Percentiles rank a stretch among this genome's conserved stretches.
These are phyloP conservation scores for Durusdinium trenchii DNA, from an alignment of 73 alveolate species.

Conservation along the genomic window DNA sequence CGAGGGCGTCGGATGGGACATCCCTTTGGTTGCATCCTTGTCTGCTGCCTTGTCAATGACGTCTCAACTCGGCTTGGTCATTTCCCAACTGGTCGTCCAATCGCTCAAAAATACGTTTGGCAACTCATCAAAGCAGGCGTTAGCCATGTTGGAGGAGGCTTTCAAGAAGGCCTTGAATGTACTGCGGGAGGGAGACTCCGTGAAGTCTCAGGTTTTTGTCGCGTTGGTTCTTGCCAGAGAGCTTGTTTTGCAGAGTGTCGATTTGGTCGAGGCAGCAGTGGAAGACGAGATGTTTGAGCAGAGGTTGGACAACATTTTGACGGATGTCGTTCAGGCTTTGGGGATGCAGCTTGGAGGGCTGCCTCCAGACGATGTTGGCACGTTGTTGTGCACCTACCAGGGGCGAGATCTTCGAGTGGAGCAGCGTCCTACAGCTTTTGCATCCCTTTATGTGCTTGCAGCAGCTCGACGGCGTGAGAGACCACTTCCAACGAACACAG, in stretches of 20 bases:
- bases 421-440: neutral
- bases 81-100: neutral
- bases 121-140: neutral
- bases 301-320: neutral
- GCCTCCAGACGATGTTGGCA: neutral
- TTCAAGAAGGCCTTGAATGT: neutral
- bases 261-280: neutral
- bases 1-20: neutral
- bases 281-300: neutral
- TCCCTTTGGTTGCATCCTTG: slow-evolving; percentile 31
- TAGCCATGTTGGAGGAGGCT: neutral
- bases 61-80: neutral
- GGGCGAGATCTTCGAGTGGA: neutral
- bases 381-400: neutral
- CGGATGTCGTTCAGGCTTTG: neutral
- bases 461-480: neutral
- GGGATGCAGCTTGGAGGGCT: neutral
- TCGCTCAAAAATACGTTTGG: neutral
- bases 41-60: slow-evolving; percentile 46
- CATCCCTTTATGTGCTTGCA: slow-evolving; percentile 23
- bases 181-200: neutral
- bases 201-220: neutral
- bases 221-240: slow-evolving; percentile 33
- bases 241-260: neutral
- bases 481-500: neutral